Evolutionary conservation across 345 rosid species (phyloP), one percentile per base, ranked within the genome.

Genomic region (Mallotus nudiflorus): DNA sequence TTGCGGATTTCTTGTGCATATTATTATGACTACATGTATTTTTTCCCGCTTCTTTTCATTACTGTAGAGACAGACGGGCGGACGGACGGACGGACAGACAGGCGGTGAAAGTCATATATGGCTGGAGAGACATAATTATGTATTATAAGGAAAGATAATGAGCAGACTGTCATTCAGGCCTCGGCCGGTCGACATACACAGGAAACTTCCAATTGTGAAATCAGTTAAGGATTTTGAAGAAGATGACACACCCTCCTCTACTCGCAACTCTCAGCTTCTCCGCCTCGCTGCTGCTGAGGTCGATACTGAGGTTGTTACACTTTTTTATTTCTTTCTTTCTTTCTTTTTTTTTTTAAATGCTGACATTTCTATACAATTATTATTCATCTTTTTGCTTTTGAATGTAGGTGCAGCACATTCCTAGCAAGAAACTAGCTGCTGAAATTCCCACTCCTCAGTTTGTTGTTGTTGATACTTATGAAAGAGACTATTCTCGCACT

Each of bases 111-210:
- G n/a, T n/a, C n/a, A n/a, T n/a, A n/a, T n/a, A n/a, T 28, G 16
- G 19, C 51, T 3, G 33, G 22, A n/a, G 46, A 31, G 44, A 33
- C 69, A 31, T 67, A 63, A 68, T 20, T 18, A 50, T 54, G 46
- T 12, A 42, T 42, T 1, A 42, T 42, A 69, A 51, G 74, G 68
- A 67, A 57, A 66, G 69, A 73, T 65, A 68, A 90, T 95, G 99
- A 92, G 98, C 80, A 88, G 99, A 84, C 87, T 92, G 6, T 95
- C 99, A 33, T 84, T 95, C 71, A 77, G 99, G 73, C 99, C 99
- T 24, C 88, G 99, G 27, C 99, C 99, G 19, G 78, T 95, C 18
- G 99, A 95, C 81, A 90, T 95, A 39, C 96, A 92, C 83, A 95
- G 91, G 81, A 95, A 92, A 88, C 90, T 95, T 50, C 99, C 99